Conservation (phyloP, 2,329 filamentous ascomycete genomes). For the Penicillium sp. region DNA sequence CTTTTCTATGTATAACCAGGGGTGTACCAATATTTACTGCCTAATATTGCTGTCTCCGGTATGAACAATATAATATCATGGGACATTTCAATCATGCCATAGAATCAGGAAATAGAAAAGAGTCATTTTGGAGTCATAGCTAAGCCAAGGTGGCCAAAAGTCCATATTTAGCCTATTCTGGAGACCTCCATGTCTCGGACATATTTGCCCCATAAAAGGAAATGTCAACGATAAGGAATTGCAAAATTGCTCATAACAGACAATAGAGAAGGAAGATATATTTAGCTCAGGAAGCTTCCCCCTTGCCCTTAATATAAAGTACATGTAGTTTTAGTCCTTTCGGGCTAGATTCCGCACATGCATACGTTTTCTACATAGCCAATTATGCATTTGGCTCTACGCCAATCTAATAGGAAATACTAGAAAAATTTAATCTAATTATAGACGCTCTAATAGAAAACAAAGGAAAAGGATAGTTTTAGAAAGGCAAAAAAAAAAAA, state of each 20-base stretch:
- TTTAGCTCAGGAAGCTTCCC: background rate
- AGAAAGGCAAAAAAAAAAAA: conserved; percentile 3
- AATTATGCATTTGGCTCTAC: background rate
- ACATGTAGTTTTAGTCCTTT: background rate
- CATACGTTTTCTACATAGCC: background rate
- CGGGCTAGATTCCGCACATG: conserved; percentile 9
- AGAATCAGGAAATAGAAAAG: background rate
- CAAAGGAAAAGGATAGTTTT: background rate
- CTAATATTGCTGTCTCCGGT: background rate
- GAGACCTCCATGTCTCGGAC: background rate
- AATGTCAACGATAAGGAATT: background rate
- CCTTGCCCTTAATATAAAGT: background rate
- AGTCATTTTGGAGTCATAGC: background rate
- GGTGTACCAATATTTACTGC: no score
- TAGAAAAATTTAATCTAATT: background rate
- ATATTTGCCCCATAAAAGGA: background rate
- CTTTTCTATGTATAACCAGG: no score
- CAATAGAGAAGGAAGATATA: background rate
- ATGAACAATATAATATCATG: background rate
- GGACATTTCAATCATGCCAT: background rate
- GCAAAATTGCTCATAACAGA: background rate
- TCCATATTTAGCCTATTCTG: background rate
- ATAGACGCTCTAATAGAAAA: background rate
- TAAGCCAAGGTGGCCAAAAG: background rate
- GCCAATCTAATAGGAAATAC: background rate